A percentile compares a stretch with the other conserved stretches of the same genome.
phyloP scores from a whole-genome alignment of 371 early-diverging fungal species.

The Smittium culicis region DNA sequence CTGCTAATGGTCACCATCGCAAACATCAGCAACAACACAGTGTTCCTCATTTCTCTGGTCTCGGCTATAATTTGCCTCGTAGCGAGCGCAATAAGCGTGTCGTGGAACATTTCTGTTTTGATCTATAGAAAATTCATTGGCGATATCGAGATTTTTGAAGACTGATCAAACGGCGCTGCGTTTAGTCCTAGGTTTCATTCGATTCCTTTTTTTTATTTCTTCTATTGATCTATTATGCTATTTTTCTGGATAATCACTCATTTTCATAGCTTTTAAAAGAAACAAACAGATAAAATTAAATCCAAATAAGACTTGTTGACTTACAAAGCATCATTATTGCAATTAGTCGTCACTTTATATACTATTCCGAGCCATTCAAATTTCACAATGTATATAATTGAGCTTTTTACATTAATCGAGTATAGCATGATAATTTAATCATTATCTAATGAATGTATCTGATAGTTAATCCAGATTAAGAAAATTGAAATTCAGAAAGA shows the following conservation, averaged over 20 bases:
- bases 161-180: too few species aligned
- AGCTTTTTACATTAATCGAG: too few species aligned
- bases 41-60: background rate
- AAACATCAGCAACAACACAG: background rate
- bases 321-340: background rate
- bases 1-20: background rate
- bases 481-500: background rate
- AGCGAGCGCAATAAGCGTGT: background rate
- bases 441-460: too few species aligned
- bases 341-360: too few species aligned
- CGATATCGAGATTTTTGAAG: background rate
- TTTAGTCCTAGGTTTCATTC: background rate
- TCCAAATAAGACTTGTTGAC: background rate
- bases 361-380: too few species aligned
- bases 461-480: too few species aligned
- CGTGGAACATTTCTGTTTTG: background rate
- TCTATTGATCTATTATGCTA: background rate
- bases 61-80: background rate
- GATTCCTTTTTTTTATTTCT: background rate
- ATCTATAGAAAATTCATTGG: background rate
- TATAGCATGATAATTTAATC: too few species aligned
- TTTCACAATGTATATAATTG: too few species aligned
- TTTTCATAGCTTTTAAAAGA: background rate
- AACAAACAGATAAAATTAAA: background rate
- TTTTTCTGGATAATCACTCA: background rate